phyloP scores from a whole-genome alignment of 495 filamentous ascomycete species.

The Penicillium taxi region DNA sequence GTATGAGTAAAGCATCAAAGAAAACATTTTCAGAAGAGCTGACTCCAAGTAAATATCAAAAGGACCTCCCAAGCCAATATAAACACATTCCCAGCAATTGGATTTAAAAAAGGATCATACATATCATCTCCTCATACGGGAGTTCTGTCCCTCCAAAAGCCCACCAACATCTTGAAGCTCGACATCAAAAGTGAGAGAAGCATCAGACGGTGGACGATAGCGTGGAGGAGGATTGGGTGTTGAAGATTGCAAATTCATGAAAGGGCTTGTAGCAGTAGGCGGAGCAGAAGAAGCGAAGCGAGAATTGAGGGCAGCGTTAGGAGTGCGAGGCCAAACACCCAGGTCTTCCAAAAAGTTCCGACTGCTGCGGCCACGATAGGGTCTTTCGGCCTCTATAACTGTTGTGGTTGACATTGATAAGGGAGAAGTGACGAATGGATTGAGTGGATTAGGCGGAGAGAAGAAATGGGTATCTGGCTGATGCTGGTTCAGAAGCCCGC shows the following conservation, averaged over 20 bases:
- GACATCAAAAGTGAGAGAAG: slow-evolving; percentile 17
- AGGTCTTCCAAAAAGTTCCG: slow-evolving; percentile 52
- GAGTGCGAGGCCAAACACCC: slow-evolving; percentile 28
- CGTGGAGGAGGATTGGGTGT: slow-evolving; percentile 11
- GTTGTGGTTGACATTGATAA: not conserved
- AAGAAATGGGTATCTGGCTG: slow-evolving; percentile 9
- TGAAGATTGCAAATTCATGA: not conserved
- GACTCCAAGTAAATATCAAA: no score
- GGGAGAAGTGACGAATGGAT: not conserved
- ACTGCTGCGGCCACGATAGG: slow-evolving; percentile 37
- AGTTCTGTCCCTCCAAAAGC: slow-evolving; percentile 29
- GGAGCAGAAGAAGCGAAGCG: slow-evolving; percentile 5
- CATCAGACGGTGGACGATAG: slow-evolving; percentile 19
- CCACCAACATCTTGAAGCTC: slow-evolving; percentile 51
- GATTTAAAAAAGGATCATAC: no score
- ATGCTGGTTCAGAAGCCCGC: slow-evolving; percentile 48
- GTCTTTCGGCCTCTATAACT: slow-evolving; percentile 4
- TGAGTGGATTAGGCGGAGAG: slow-evolving; percentile 2
- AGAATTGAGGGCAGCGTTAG: slow-evolving; percentile 6
- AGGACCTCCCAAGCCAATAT: no score
- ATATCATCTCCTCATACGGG: no score
- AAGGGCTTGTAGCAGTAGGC: not conserved
- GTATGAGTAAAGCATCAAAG: no score
- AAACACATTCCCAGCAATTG: no score
- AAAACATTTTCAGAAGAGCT: no score